Percentiles rank a stretch among this genome's conserved stretches.
These are phyloP conservation scores for Syzygium aqueum DNA, from an alignment of 345 rosid species.

Conservation along the genomic window DNA sequence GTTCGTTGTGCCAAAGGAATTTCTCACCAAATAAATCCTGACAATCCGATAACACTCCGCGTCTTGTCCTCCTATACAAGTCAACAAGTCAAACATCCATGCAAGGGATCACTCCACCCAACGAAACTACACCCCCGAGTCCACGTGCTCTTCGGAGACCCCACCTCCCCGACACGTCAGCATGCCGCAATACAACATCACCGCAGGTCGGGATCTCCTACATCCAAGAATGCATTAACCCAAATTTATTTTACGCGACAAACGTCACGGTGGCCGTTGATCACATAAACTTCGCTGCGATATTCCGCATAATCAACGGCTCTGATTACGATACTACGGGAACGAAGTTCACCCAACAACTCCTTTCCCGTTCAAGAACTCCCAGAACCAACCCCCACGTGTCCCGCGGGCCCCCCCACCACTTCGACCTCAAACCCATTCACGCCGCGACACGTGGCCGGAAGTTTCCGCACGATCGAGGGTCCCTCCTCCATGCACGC, in stretches of 20 bases:
- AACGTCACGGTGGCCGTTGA: not conserved
- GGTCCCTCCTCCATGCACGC: not conserved
- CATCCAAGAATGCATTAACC: fast-evolving
- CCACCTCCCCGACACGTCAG: not conserved
- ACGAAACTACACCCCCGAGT: too few species aligned
- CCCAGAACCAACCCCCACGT: not conserved
- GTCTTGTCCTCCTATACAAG: not conserved
- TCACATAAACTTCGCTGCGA: not conserved
- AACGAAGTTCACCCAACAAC: not conserved
- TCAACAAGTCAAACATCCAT: not conserved
- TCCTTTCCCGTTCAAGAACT: not conserved
- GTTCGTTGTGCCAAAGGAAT: not conserved
- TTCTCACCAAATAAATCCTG: not conserved
- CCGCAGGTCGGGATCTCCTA: not conserved
- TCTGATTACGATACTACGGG: not conserved
- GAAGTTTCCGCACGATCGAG: not conserved
- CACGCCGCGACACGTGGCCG: not conserved
- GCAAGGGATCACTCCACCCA: too few species aligned
- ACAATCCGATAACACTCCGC: not conserved
- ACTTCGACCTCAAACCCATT: not conserved
- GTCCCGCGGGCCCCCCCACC: not conserved
- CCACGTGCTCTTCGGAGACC: not conserved
- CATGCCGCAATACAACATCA: not conserved
- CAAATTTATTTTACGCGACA: not conserved
- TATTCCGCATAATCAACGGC: not conserved